Evolutionary conservation across 106 monocot genomes (phyloP).

Genomic region (Allium cepa): DNA sequence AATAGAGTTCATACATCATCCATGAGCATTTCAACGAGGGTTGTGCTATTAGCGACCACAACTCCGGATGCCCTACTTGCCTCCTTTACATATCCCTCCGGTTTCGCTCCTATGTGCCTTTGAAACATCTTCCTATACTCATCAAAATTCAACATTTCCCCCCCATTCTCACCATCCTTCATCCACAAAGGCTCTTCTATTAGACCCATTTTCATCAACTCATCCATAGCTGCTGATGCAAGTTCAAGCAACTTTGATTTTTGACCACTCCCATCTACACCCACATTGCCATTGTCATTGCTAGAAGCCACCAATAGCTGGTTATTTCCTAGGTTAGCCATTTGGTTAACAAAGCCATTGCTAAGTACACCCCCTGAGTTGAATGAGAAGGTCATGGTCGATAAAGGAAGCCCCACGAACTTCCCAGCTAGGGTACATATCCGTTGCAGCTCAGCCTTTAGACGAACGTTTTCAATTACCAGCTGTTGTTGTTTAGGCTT

Average conservation of each 20-base stretch:
- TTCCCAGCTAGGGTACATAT: conserved; percentile 37
- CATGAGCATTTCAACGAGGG: conserved; percentile 55
- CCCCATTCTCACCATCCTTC: not conserved
- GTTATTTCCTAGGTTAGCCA: too few relatives aligned
- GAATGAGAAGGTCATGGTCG: too few relatives aligned
- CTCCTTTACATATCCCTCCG: conserved; percentile 31
- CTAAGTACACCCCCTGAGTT: too few relatives aligned
- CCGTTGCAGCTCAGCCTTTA: conserved; percentile 61
- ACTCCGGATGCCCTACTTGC: conserved; percentile 48
- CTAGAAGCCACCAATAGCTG: too few relatives aligned
- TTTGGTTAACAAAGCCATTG: too few relatives aligned
- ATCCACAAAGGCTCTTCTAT: conserved; percentile 56
- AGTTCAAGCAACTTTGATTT: conserved; percentile 47
- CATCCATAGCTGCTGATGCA: conserved; percentile 53
- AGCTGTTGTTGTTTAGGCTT: conserved; percentile 55
- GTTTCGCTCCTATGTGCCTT: conserved; percentile 28
- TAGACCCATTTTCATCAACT: conserved; percentile 57
- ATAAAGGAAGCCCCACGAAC: conserved; percentile 36
- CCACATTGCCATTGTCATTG: too few relatives aligned
- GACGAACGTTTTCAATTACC: conserved; percentile 51
- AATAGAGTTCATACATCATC: conserved; percentile 26
- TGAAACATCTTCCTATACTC: conserved; percentile 35
- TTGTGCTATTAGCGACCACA: conserved; percentile 47
- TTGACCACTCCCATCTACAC: not conserved
- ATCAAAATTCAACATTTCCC: conserved; percentile 30